Base-by-base conservation (phyloP, 345 rosid genomes). In the Eucalyptus brandiana region DNA sequence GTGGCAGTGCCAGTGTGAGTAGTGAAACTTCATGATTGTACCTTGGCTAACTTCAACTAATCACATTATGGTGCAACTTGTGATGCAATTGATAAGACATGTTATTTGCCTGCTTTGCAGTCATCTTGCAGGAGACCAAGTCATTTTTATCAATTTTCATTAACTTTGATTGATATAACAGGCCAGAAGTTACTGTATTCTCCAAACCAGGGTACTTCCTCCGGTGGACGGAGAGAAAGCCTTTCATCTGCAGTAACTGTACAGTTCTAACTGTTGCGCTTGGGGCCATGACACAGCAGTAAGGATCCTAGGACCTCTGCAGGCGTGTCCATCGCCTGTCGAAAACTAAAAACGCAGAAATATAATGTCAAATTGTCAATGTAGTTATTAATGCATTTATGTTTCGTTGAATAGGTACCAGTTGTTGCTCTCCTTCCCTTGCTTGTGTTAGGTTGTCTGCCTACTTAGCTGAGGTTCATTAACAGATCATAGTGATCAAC, bases 1-100 rank as follows among this genome's bases (percentile, higher is more conserved):
- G 95, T 40, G 98, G 99, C 9, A 96, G 58, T 91, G 90, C 93
- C 18, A 65, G 88, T 18, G 62, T 88, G 15, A 90, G 51, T 34
- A 92, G 90, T 89, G 87, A 28, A 14, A 72, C 93, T n/a, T 62
- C 88, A 7, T 42, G 83, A 76, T 12, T 72, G 8, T 72, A 37
- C 4, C 83, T 72, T 37, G 83, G 83, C 45, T 72, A 3, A 19
- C 42, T 72, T 6, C 21, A 23, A 69, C 80, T 34, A 5, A 69
- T 69, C 44, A 34, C 80, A 19, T 5, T 10, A 37, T 34, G 45
- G 44, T 37, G 44, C 45, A 34, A 72, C 45, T 37, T 72, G 81
- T 9, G 81, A 72, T 37, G 37, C 14, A 19, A 72, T 37, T 21
- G 28, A 72, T 19, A 21, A 37, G 83, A 21, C 42, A 76, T 44